Conservation (phyloP, 1,139 yeast species). For the Yamadazyma epiphylla region DNA sequence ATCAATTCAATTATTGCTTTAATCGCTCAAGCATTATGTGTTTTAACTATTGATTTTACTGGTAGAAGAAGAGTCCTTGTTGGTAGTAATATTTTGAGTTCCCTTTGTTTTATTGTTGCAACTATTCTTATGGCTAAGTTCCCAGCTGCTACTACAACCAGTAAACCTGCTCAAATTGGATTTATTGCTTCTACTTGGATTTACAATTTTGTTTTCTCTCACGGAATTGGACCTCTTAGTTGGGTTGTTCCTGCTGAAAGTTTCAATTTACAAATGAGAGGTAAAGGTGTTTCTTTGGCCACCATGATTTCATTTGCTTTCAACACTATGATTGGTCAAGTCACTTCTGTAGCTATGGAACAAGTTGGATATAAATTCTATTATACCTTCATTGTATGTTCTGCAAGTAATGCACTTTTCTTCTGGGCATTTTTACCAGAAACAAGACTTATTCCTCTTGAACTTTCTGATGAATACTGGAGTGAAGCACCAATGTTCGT, state of each 20-base stretch:
- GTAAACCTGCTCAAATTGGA: constrained; percentile 14
- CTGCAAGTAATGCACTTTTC: constrained; percentile 21
- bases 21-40: constrained; percentile 32
- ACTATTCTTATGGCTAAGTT: constrained; percentile 44
- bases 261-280: constrained; percentile 22
- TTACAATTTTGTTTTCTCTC: constrained; percentile 23
- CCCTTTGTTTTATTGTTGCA: constrained; percentile 20
- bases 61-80: constrained; percentile 16
- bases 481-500: constrained; percentile 16
- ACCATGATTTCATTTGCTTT: constrained; percentile 26
- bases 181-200: constrained; percentile 35
- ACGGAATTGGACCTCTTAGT: constrained; percentile 32
- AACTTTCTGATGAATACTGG: constrained; percentile 21
- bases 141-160: constrained; percentile 13
- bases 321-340: constrained; percentile 33
- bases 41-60: constrained; percentile 20
- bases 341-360: constrained; percentile 30
- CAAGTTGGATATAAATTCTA: constrained; percentile 12
- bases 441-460: constrained; percentile 21
- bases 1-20: constrained; percentile 48
- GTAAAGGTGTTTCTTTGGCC: constrained; percentile 29
- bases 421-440: constrained; percentile 25
- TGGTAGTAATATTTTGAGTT: constrained; percentile 9
- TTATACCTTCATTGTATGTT: constrained; percentile 17
- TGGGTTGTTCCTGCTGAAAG: constrained; percentile 22